These are phyloP conservation scores for Pelargonium exstipulatum DNA, from an alignment of 441 rosid genomes.

Conservation along the genomic window DNA sequence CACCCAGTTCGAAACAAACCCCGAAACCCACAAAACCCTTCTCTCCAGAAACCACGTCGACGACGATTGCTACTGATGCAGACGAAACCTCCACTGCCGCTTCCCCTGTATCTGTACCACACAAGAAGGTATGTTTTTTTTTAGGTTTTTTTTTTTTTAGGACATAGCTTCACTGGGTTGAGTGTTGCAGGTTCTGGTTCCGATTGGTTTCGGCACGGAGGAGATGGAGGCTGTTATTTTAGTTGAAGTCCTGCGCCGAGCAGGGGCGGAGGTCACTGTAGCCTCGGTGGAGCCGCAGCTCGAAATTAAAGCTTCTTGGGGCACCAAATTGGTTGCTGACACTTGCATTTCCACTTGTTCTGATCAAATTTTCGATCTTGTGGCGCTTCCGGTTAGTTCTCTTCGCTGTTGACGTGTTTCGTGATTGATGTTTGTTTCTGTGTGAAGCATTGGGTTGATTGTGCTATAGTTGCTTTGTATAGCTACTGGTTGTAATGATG, in stretches of 20 bases:
- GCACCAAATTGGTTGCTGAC: conserved; percentile 75
- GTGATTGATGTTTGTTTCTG: conserved; percentile 5
- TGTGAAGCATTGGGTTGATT: too few species aligned
- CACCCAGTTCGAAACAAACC: conserved; percentile 22
- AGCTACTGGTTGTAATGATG: background rate
- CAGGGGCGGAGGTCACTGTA: conserved; percentile 79
- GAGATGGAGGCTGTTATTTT: conserved; percentile 89
- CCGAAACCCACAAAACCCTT: conserved; percentile 21
- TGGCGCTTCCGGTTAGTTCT: conserved; percentile 78
- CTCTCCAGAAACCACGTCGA: conserved; percentile 24
- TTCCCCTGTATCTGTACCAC: conserved; percentile 24
- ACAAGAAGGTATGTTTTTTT: conserved; percentile 48
- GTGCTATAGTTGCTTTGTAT: background rate
- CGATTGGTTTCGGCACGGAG: conserved; percentile 82
- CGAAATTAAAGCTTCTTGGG: conserved; percentile 68
- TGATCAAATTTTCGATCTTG: conserved; percentile 62
- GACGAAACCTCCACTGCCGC: background rate
- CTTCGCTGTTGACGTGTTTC: conserved; percentile 2
- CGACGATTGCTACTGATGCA: conserved; percentile 6
- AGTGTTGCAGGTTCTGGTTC: conserved; percentile 63
- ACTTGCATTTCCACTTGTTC: conserved; percentile 54
- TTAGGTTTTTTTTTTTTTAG: background rate
- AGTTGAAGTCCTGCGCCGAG: conserved; percentile 71
- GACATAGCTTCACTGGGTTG: conserved; percentile 14
- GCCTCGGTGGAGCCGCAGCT: conserved; percentile 89